Percentiles rank a stretch among this genome's conserved stretches.
These are phyloP conservation scores for Carallia brachiata DNA, from an alignment of 345 rosid genomes.

Conservation along the genomic window DNA sequence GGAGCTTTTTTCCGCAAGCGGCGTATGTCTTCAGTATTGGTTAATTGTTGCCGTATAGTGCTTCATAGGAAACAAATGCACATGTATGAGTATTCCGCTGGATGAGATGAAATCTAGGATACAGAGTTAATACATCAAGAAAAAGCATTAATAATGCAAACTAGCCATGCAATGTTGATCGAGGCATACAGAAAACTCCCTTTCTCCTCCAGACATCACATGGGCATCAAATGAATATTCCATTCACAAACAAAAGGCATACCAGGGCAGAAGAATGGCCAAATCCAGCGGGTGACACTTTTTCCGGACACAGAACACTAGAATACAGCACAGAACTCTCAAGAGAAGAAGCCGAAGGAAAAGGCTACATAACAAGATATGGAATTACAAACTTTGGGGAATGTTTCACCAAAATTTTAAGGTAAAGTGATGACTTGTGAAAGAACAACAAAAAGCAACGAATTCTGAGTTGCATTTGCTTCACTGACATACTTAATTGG, in stretches of 20 bases:
- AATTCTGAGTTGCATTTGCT: no score
- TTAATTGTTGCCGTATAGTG: slow-evolving; percentile 81
- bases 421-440: background rate
- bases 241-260: background rate
- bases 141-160: no score
- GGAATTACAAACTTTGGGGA: background rate
- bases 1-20: slow-evolving; percentile 97
- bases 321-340: background rate
- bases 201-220: no score
- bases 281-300: background rate
- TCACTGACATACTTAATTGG: no score
- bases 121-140: background rate
- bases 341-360: background rate
- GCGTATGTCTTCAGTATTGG: slow-evolving; percentile 81
- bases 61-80: slow-evolving; percentile 42
- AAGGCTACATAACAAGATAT: background rate
- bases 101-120: background rate
- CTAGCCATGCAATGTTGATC: no score
- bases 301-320: background rate
- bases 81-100: slow-evolving; percentile 25
- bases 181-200: no score
- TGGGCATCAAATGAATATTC: background rate
- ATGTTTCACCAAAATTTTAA: background rate
- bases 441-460: no score
- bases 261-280: background rate